phyloP scores from a whole-genome alignment of 257 asterid genomes.

The Galeopsis tetrahit region DNA sequence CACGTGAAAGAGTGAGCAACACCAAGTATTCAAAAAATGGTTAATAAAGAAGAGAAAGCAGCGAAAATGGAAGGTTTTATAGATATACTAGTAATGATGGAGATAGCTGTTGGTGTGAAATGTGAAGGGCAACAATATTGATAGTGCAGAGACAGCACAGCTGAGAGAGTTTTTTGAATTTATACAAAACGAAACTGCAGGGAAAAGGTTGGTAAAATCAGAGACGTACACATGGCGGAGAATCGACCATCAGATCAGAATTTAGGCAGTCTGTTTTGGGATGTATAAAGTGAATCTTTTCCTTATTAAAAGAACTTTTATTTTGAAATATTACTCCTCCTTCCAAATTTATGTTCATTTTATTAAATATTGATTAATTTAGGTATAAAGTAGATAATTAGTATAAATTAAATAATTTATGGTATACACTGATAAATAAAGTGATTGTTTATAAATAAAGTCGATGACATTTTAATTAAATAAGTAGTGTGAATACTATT shows the following conservation, averaged over 20 bases:
- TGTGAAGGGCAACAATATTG: constrained; percentile 1
- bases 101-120: constrained; percentile 28
- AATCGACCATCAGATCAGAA: background rate
- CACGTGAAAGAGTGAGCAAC: constrained; percentile 26
- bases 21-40: too few species aligned
- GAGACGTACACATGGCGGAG: constrained; percentile 29
- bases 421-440: too few species aligned
- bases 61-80: background rate
- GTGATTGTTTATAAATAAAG: too few species aligned
- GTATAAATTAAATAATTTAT: too few species aligned
- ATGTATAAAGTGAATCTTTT: too few species aligned
- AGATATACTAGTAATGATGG: constrained; percentile 15
- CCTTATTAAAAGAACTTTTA: too few species aligned
- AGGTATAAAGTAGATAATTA: too few species aligned
- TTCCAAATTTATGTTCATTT: too few species aligned
- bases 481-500: too few species aligned
- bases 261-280: background rate
- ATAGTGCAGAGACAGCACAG: constrained; percentile 16
- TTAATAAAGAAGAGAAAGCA: background rate
- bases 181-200: background rate
- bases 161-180: constrained; percentile 15
- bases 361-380: too few species aligned
- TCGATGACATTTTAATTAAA: too few species aligned
- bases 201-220: background rate
- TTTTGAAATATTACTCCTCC: too few species aligned